Conservation (phyloP, 2,329 filamentous ascomycete genomes). For the Claviceps maximensis region DNA sequence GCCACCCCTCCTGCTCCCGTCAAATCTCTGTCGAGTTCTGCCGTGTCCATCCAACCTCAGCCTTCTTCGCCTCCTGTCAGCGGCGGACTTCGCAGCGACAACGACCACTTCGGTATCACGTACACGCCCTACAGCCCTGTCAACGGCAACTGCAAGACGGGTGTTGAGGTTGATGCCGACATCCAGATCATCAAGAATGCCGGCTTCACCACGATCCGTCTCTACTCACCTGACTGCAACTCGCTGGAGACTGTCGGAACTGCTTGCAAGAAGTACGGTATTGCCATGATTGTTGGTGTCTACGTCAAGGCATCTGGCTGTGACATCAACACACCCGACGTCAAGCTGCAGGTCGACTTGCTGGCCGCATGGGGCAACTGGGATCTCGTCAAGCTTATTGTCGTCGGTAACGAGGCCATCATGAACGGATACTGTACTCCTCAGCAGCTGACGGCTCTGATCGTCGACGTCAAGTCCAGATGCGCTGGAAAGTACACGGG, state of each 20-base stretch:
- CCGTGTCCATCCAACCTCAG: neutral
- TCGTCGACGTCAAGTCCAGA: slow-evolving; percentile 49
- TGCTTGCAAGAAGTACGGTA: slow-evolving; percentile 50
- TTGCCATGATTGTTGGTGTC: slow-evolving; percentile 78
- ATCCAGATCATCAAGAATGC: slow-evolving; percentile 47
- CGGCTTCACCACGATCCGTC: slow-evolving; percentile 60
- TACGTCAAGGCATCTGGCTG: slow-evolving; percentile 60
- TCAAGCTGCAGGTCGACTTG: slow-evolving; percentile 59
- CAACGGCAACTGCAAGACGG: slow-evolving; percentile 50
- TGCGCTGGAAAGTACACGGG: slow-evolving; percentile 60
- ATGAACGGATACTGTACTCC: slow-evolving; percentile 59
- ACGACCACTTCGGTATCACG: slow-evolving; percentile 58
- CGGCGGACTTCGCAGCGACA: slow-evolving; percentile 24
- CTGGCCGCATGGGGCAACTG: slow-evolving; percentile 63
- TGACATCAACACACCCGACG: slow-evolving; percentile 42
- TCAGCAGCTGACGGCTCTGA: slow-evolving; percentile 53
- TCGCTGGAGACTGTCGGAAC: slow-evolving; percentile 62
- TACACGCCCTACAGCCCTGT: slow-evolving; percentile 59
- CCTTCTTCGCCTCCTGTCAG: slow-evolving; percentile 6
- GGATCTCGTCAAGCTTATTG: slow-evolving; percentile 64
- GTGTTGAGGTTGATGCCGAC: slow-evolving; percentile 43
- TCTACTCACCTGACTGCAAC: slow-evolving; percentile 88
- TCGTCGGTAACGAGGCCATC: slow-evolving; percentile 85
- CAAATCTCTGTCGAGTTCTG: neutral
- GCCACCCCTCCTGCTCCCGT: neutral